Base-by-base conservation (phyloP, 129 eudicot genomes). In the Pulicaria dysenterica region DNA sequence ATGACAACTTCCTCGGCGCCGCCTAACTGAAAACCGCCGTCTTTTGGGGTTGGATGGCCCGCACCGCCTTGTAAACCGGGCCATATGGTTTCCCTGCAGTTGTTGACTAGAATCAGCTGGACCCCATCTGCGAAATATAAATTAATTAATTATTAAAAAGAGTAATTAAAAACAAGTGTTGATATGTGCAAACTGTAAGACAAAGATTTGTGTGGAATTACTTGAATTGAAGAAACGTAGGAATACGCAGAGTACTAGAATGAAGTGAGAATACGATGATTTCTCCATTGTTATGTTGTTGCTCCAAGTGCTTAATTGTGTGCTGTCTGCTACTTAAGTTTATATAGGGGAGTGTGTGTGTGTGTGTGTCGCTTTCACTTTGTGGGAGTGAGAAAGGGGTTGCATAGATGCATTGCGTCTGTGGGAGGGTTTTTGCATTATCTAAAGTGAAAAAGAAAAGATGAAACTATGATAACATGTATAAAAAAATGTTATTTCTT, bases 31-130 rank as follows among this genome's bases (percentile, higher is more conserved):
- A 90, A 94, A 6, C 96, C 98, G 7, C 98, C 98, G 5, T 85
- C 84, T 46, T 80, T 85, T 0, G 83, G 96, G 61, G 80, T 82
- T 0, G 73, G 88, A 73, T 87, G 86, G 51, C 98, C 95, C 13
- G 96, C 88, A 7, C 91, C 80, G 46, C 96, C 98, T 56, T 77
- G 88, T 11, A 87, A 58, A 43, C 85, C 96, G 0, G 98, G 98
- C 96, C 96, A 93, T 72, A 93, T 78, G 70, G 69, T 74, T 64
- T 85, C 89, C 63, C 69, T 51, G 77, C 96, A 93, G 83, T 89
- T 87, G 88, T 89, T 89, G 13, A 93, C 98, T 1, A 93, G 72
- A 46, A 90, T 93, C 48, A 93, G 80, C 48, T 92, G 98, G 47
- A 54, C 79, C 44, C 85, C 96, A 79, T 83, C 97, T 86, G 91